phyloP scores from a whole-genome alignment of 2,329 filamentous ascomycete genomes.

The Sporothrix humicola region DNA sequence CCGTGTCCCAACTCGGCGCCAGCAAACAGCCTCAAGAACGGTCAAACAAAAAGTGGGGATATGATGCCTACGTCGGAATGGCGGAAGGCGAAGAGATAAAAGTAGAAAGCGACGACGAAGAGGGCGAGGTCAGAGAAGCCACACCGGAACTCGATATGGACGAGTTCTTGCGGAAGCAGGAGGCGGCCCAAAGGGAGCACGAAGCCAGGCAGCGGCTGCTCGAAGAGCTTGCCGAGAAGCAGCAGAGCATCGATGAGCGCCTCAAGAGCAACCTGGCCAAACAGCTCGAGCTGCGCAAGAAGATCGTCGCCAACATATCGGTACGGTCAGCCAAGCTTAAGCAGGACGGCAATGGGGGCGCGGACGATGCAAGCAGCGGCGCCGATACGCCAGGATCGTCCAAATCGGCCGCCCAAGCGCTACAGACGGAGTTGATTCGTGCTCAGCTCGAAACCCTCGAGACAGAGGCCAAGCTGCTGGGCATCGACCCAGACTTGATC shows the following conservation, averaged over 20 bases:
- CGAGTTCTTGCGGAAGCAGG: constrained; percentile 71
- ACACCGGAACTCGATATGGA: constrained; percentile 68
- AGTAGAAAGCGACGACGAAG: constrained; percentile 30
- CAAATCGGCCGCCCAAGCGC: constrained; percentile 41
- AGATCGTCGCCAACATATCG: constrained; percentile 65
- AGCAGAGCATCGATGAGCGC: constrained; percentile 66
- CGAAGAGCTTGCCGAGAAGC: constrained; percentile 66
- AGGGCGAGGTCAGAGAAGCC: constrained; percentile 42
- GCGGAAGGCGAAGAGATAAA: no score
- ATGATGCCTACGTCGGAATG: constrained; percentile 41
- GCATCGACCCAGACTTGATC: constrained; percentile 64
- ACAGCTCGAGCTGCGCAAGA: constrained; percentile 68
- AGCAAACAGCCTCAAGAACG: constrained; percentile 39
- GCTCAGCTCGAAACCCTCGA: constrained; percentile 75
- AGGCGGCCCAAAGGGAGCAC: constrained; percentile 71
- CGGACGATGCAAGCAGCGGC: background rate
- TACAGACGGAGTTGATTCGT: constrained; percentile 67
- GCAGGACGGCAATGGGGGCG: background rate
- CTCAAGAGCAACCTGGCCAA: constrained; percentile 65
- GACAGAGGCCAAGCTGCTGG: constrained; percentile 72
- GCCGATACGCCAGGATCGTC: background rate
- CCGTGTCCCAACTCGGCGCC: constrained; percentile 76
- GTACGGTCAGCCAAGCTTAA: constrained; percentile 42
- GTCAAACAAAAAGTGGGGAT: background rate
- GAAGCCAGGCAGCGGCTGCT: constrained; percentile 69